Evolutionary conservation across 2,329 filamentous ascomycete genomes (phyloP), one percentile per base, ranked within the genome.

Genomic region (Harringtonia lauricola): DNA sequence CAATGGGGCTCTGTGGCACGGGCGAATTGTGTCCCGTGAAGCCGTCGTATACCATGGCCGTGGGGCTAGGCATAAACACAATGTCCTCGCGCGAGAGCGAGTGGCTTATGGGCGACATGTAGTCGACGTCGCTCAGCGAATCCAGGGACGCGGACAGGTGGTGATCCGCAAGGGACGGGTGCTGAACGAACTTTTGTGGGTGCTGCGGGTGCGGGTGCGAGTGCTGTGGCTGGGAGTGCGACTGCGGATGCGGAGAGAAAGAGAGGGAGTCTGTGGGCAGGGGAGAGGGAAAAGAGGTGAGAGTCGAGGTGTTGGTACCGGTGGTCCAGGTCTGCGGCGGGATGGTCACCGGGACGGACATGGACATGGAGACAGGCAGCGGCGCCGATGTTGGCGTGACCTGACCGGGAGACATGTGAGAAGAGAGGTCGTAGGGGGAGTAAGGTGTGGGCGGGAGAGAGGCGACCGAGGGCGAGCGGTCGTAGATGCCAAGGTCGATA

Each of bases 41-140:
- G 53, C 62, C 69, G 45, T 79, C 75, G 55, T 79, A 81, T 4
- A 42, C 40, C 52, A 78, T 67, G 44, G 72, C 64, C 4, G 65
- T 64, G 6, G 75, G 72, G 58, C 71, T 77, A 54, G 72, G 66
- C 45, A 75, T 62, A 52, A 71, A 78, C 3, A 70, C 64, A 21
- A 76, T 61, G 18, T 80, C 75, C 24, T 80, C 75, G 49, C 72
- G 56, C 2, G 62, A 62, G 49, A 69, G 72, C 2, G 68, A 64
- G 42, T 77, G 75, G 57, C 67, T 70, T 50, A 80, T 65, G 9
- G 74, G 60, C 48, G 70, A 70, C 64, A 78, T 49, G 60, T 80
- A 81, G 54, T 80, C 76, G 46, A 74, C 69, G 22, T 81, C 76
- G 55, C 74, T 79, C 44, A 81, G 65, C 3, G 76, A 72, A 50